Percentiles rank a stretch among this genome's conserved stretches.
phyloP scores from a whole-genome alignment of 352 stramenopile species.

The Thalassiosira oceanica region DNA sequence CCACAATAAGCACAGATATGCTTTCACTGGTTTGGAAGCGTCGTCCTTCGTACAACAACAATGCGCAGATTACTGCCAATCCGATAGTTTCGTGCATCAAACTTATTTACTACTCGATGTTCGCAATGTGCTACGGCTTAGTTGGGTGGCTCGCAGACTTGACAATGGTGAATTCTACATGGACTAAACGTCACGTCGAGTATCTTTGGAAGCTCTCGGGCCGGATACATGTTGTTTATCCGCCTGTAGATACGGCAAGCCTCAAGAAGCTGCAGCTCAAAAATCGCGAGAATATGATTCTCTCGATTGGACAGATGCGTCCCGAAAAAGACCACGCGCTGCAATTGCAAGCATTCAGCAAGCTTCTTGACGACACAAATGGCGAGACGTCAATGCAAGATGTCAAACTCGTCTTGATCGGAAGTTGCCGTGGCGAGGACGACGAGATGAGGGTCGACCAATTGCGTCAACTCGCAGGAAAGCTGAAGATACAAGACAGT shows the following conservation, averaged over 20 bases:
- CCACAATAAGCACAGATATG: constrained; percentile 98
- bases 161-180: constrained; percentile 97
- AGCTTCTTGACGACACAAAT: too few species aligned
- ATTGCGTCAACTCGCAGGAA: constrained; percentile 83
- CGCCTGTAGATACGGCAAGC: too few species aligned
- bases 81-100: constrained; percentile 87
- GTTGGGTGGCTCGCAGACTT: constrained; percentile 86
- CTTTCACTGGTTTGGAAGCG: constrained; percentile 90
- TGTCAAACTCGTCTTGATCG: constrained; percentile 93
- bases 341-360: constrained; percentile 56
- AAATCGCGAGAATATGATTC: too few species aligned
- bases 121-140: constrained; percentile 89
- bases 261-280: too few species aligned
- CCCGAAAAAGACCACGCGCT: too few species aligned
- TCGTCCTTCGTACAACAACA: constrained; percentile 92
- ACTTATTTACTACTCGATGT: constrained; percentile 93
- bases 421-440: constrained; percentile 91
- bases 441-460: constrained; percentile 88
- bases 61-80: constrained; percentile 81
- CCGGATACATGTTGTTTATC: too few species aligned
- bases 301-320: too few species aligned
- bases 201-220: constrained; percentile 85
- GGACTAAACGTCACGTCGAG: constrained; percentile 94
- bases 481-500: constrained; percentile 81
- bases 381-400: too few species aligned